These are phyloP conservation scores for apple (Malus domestica) DNA, from an alignment of 306 rosid species.

Conservation along the genomic window ASM211411v1 NC_041796.1:27462501-27463000, in stretches of 20 bases:
- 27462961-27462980: not conserved
- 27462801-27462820: constrained; percentile 57
- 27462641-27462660: constrained; percentile 15
- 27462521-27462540: not conserved
- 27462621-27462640: constrained; percentile 9
- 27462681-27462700: constrained; percentile 37
- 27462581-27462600: not conserved
- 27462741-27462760: constrained; percentile 52
- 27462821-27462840: constrained; percentile 49
- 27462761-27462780: constrained; percentile 31
- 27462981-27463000: constrained; percentile 4
- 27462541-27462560: not conserved
- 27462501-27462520: constrained; percentile 10
- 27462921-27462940: constrained; percentile 5
- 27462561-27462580: not conserved
- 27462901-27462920: constrained; percentile 13
- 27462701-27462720: constrained; percentile 51
- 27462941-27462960: not conserved
- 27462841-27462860: not conserved
- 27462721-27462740: constrained; percentile 44
- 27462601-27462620: constrained; percentile 37
- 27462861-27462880: not conserved
- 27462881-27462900: not conserved
- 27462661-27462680: constrained; percentile 45
- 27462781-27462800: constrained; percentile 33